Percentiles rank a stretch among this genome's conserved stretches.
Conservation (phyloP, 2,329 filamentous ascomycete genomes). For the Apiospora hydei region DNA sequence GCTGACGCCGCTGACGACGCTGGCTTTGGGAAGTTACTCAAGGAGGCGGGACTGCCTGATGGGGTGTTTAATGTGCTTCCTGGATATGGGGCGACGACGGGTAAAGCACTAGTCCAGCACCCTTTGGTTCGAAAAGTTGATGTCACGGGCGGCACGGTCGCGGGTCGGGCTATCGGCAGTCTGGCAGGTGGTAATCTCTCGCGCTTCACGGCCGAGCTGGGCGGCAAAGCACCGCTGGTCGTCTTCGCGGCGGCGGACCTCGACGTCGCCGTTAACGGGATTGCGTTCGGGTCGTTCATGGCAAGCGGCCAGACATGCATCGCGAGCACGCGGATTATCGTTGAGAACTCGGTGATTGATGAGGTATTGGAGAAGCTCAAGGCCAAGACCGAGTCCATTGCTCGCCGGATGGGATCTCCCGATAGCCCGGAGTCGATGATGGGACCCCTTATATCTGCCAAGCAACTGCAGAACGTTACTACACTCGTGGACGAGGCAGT, state of each 20-base stretch:
- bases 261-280: slow-evolving; percentile 72
- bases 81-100: slow-evolving; percentile 60
- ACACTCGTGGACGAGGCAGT: slow-evolving; percentile 71
- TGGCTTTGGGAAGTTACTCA: slow-evolving; percentile 65
- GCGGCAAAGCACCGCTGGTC: slow-evolving; percentile 74
- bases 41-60: slow-evolving; percentile 72
- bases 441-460: slow-evolving; percentile 68
- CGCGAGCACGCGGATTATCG: slow-evolving; percentile 77
- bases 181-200: slow-evolving; percentile 72
- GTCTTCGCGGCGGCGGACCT: slow-evolving; percentile 72
- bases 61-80: slow-evolving; percentile 72
- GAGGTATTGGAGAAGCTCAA: slow-evolving; percentile 70
- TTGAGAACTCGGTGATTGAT: slow-evolving; percentile 72
- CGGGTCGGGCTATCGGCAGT: slow-evolving; percentile 72
- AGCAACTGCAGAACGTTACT: slow-evolving; percentile 72
- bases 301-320: slow-evolving; percentile 67
- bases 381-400: slow-evolving; percentile 65
- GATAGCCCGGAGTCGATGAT: slow-evolving; percentile 65
- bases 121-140: slow-evolving; percentile 69
- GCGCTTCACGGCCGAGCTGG: slow-evolving; percentile 74
- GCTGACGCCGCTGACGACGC: slow-evolving; percentile 67
- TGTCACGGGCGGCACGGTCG: slow-evolving; percentile 77
- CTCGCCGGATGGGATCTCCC: slow-evolving; percentile 63
- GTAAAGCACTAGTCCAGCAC: slow-evolving; percentile 61
- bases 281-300: slow-evolving; percentile 65